A percentile compares a stretch with the other conserved stretches of the same genome.
These are phyloP conservation scores for Rhodomyrtus psidioides DNA, from an alignment of 441 rosid species.

Conservation along the genomic window DNA sequence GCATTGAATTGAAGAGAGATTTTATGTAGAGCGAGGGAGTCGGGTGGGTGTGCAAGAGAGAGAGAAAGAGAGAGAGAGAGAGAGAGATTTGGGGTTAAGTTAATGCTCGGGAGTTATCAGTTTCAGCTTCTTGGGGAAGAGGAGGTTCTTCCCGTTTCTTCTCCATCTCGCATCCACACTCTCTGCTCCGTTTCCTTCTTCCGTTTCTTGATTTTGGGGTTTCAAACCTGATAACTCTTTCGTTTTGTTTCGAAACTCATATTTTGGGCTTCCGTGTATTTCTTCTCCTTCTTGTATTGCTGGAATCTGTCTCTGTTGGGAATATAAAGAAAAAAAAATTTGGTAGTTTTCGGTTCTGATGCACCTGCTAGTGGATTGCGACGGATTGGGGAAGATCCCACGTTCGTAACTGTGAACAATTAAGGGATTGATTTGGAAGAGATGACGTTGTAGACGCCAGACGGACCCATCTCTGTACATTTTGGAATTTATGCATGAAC, in stretches of 20 bases:
- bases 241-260: neutral
- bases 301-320: neutral
- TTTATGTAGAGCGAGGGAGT: neutral
- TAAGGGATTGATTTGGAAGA: neutral
- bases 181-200: neutral
- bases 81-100: neutral
- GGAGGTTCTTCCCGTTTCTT: neutral
- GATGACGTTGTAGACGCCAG: neutral
- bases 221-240: neutral
- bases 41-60: neutral
- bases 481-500: neutral
- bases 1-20: slow-evolving; percentile 22
- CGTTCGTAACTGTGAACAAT: neutral
- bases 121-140: neutral
- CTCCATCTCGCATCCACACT: neutral
- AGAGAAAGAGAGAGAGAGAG: neutral
- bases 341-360: neutral
- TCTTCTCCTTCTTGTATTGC: neutral
- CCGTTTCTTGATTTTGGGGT: neutral
- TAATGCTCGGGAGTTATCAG: neutral
- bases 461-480: neutral
- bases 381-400: neutral
- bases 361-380: neutral
- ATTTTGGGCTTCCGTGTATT: neutral
- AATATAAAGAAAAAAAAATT: neutral